phyloP scores from a whole-genome alignment of 2,329 filamentous ascomycete genomes.

The Diplodia intermedia region DNA sequence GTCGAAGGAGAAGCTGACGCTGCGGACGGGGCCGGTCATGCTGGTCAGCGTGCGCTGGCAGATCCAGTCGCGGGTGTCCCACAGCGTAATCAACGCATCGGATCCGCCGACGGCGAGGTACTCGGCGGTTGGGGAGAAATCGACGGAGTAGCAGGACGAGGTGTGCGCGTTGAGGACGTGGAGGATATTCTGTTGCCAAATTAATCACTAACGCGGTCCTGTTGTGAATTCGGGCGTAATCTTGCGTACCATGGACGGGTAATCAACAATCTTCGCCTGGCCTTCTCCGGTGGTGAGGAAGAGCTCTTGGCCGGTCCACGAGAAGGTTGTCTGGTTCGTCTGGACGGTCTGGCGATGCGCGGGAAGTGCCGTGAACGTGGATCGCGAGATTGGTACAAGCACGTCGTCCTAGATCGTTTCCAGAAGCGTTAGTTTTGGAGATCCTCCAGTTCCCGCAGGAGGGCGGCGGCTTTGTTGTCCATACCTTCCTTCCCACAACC shows the following conservation, averaged over 20 bases:
- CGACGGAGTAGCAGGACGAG: slow-evolving; percentile 71
- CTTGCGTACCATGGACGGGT: slow-evolving; percentile 48
- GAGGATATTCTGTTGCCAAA: slow-evolving; percentile 47
- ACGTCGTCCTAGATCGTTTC: slow-evolving; percentile 61
- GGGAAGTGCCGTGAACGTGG: slow-evolving; percentile 62
- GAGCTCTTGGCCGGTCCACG: slow-evolving; percentile 73
- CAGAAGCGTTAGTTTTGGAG: neutral
- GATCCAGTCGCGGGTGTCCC: slow-evolving; percentile 80
- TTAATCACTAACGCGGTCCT: neutral
- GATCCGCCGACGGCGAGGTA: slow-evolving; percentile 77
- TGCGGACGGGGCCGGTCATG: slow-evolving; percentile 73
- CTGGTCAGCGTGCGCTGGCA: slow-evolving; percentile 74
- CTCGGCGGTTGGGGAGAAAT: slow-evolving; percentile 73
- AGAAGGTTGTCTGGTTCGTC: slow-evolving; percentile 77
- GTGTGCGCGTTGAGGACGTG: slow-evolving; percentile 74
- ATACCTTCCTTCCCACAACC: slow-evolving; percentile 75
- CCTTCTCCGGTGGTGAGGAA: slow-evolving; percentile 76
- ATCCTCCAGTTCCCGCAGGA: neutral
- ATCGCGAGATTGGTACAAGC: slow-evolving; percentile 68
- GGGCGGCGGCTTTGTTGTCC: slow-evolving; percentile 35
- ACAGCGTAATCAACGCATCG: slow-evolving; percentile 77
- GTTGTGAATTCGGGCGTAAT: slow-evolving; percentile 36
- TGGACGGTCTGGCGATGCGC: slow-evolving; percentile 67
- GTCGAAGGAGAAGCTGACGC: slow-evolving; percentile 79
- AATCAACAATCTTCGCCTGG: slow-evolving; percentile 67